Conservation (phyloP, 148 eudicot genomes). For the Fallopia convolvulus region DNA sequence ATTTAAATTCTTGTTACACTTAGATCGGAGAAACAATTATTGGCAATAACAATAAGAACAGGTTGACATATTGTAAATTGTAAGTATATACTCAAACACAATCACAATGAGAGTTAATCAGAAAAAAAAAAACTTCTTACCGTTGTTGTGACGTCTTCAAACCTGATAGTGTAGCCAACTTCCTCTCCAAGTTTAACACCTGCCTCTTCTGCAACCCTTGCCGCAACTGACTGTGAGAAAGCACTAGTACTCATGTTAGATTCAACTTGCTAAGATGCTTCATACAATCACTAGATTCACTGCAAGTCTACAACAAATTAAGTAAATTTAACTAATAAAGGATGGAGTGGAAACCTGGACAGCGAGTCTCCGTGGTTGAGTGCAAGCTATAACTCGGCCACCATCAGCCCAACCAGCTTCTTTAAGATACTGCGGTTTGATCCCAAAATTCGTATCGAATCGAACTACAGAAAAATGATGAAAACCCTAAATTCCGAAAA, state of each 20-base stretch:
- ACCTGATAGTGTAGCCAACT: constrained; percentile 96
- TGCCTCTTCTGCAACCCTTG: constrained; percentile 96
- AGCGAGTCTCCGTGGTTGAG: constrained; percentile 95
- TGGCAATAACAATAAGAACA: background rate
- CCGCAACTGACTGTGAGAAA: constrained; percentile 62
- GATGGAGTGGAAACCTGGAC: constrained; percentile 54
- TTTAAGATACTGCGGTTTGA: constrained; percentile 48
- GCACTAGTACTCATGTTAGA: background rate
- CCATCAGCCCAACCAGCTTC: constrained; percentile 97
- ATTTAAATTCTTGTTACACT: background rate
- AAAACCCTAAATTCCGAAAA: background rate
- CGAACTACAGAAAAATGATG: background rate
- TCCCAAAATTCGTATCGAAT: background rate
- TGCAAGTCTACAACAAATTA: background rate
- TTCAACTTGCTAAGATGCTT: background rate
- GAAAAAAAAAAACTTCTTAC: constrained; percentile 23
- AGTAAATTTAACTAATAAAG: background rate
- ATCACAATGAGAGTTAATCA: background rate
- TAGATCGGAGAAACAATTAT: background rate
- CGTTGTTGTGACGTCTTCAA: constrained; percentile 72
- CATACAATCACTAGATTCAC: background rate
- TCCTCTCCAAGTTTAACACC: constrained; percentile 95
- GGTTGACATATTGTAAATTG: background rate
- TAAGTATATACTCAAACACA: background rate
- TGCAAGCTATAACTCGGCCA: constrained; percentile 82